Percentiles rank a stretch among this genome's conserved stretches.
These are phyloP conservation scores for Cladophialophora immunda DNA, from an alignment of 2,329 filamentous ascomycete species.

Conservation along the genomic window DNA sequence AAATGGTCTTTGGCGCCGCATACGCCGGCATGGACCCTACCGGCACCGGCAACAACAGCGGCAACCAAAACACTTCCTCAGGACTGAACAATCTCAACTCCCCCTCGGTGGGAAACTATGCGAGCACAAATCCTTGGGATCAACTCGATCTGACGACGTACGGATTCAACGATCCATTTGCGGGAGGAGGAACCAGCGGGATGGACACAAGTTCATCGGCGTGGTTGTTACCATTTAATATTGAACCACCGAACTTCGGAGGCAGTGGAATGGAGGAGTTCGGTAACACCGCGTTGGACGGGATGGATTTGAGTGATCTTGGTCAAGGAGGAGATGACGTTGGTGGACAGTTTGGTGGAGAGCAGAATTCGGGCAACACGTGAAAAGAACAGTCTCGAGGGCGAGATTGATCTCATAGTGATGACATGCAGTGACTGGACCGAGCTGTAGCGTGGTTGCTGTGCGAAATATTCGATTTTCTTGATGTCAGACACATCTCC, in stretches of 20 bases:
- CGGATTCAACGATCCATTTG: constrained; percentile 33
- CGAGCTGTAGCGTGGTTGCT: background rate
- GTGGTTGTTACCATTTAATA: constrained; percentile 94
- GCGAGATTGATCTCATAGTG: background rate
- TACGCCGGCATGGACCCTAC: constrained; percentile 66
- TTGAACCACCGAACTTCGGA: constrained; percentile 73
- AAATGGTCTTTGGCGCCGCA: constrained; percentile 74
- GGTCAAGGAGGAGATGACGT: constrained; percentile 24
- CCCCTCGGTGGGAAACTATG: constrained; percentile 41
- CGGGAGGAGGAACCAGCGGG: constrained; percentile 22
- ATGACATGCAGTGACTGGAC: background rate
- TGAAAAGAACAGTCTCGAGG: constrained; percentile 3
- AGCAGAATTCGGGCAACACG: constrained; percentile 25
- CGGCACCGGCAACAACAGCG: constrained; percentile 18
- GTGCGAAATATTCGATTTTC: background rate
- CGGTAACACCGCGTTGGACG: constrained; percentile 34
- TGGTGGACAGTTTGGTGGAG: constrained; percentile 26
- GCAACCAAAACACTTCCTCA: constrained; percentile 43
- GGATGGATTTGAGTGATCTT: constrained; percentile 35
- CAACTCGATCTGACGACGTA: constrained; percentile 37
- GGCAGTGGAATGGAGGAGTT: constrained; percentile 31
- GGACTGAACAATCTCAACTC: constrained; percentile 42
- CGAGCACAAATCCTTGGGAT: constrained; percentile 38
- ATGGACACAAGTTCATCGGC: constrained; percentile 56
- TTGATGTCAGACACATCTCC: background rate